Conservation (phyloP, 495 filamentous ascomycete species). For the Friedmanniomyces endolithicus region DNA sequence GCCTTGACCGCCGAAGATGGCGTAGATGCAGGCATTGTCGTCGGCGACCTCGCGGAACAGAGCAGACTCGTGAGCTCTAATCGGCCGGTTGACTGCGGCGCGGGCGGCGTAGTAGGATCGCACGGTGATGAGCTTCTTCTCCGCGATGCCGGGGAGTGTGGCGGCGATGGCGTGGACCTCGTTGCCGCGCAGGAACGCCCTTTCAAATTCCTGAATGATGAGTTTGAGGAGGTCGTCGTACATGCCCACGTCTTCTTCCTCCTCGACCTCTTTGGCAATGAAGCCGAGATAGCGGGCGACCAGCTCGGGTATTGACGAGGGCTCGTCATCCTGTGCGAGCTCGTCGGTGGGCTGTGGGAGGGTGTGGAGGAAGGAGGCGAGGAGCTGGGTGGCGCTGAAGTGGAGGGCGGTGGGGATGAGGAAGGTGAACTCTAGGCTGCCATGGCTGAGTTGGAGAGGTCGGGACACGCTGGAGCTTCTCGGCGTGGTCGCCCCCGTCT, state of each 20-base stretch:
- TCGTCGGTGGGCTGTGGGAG: slow-evolving; percentile 89
- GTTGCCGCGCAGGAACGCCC: slow-evolving; percentile 85
- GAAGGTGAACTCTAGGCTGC: slow-evolving; percentile 88
- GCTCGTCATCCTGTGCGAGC: slow-evolving; percentile 93
- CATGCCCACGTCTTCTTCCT: slow-evolving; percentile 78
- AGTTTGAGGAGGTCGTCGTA: slow-evolving; percentile 82
- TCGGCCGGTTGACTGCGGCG: slow-evolving; percentile 64
- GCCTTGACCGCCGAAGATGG: slow-evolving; percentile 94
- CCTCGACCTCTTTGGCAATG: slow-evolving; percentile 71
- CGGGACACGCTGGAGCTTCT: slow-evolving; percentile 58
- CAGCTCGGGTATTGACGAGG: slow-evolving; percentile 80
- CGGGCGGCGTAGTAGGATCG: slow-evolving; percentile 83
- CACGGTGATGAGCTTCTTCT: slow-evolving; percentile 81
- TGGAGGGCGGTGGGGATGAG: slow-evolving; percentile 87
- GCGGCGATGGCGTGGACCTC: slow-evolving; percentile 87
- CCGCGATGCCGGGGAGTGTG: slow-evolving; percentile 68
- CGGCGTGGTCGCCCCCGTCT: slow-evolving; percentile 38
- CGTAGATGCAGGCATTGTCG: slow-evolving; percentile 65
- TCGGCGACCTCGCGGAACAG: slow-evolving; percentile 80
- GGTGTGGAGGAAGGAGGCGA: slow-evolving; percentile 70
- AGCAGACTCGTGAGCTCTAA: slow-evolving; percentile 83
- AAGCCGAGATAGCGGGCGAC: slow-evolving; percentile 86
- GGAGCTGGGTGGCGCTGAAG: slow-evolving; percentile 87
- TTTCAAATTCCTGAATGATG: slow-evolving; percentile 86
- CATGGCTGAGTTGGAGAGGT: slow-evolving; percentile 78